phyloP scores from a whole-genome alignment of 1,284 basidiomycete genomes.

The Stereum hirsutum region DNA sequence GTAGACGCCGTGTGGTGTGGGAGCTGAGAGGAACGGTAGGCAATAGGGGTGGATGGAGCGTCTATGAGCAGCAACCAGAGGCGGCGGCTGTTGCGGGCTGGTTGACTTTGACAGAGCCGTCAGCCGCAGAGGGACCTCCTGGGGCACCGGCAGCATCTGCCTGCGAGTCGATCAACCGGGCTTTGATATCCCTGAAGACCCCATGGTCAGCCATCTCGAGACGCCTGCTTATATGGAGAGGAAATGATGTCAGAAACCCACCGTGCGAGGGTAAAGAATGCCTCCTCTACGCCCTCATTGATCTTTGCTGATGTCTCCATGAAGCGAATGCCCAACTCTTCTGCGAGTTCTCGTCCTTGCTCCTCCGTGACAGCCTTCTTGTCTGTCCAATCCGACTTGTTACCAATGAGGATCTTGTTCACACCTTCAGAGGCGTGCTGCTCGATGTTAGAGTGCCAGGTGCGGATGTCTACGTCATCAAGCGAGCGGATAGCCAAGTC shows the following conservation, averaged over 20 bases:
- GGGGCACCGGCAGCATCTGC: slow-evolving; percentile 49
- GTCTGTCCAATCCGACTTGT: slow-evolving; percentile 99
- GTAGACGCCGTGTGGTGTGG: too few species aligned
- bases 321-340: slow-evolving; percentile 89
- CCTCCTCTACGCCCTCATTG: slow-evolving; percentile 97
- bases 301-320: slow-evolving; percentile 98
- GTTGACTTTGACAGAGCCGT: slow-evolving; percentile 54
- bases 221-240: neutral
- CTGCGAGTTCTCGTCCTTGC: slow-evolving; percentile 75
- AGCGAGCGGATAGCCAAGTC: neutral
- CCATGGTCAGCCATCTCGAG: neutral
- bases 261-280: slow-evolving; percentile 97
- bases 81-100: slow-evolving; percentile 37
- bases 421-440: slow-evolving; percentile 98
- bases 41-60: too few species aligned
- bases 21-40: too few species aligned
- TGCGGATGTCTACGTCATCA: slow-evolving; percentile 77
- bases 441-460: slow-evolving; percentile 98
- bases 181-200: slow-evolving; percentile 81
- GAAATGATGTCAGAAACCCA: slow-evolving; percentile 30
- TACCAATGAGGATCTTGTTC: slow-evolving; percentile 98
- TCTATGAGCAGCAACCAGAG: slow-evolving; percentile 51
- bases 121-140: slow-evolving; percentile 29
- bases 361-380: slow-evolving; percentile 89
- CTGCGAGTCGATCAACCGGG: slow-evolving; percentile 92